phyloP scores from a whole-genome alignment of 2,329 filamentous ascomycete species.

The Cordyceps cateniannulata region DNA sequence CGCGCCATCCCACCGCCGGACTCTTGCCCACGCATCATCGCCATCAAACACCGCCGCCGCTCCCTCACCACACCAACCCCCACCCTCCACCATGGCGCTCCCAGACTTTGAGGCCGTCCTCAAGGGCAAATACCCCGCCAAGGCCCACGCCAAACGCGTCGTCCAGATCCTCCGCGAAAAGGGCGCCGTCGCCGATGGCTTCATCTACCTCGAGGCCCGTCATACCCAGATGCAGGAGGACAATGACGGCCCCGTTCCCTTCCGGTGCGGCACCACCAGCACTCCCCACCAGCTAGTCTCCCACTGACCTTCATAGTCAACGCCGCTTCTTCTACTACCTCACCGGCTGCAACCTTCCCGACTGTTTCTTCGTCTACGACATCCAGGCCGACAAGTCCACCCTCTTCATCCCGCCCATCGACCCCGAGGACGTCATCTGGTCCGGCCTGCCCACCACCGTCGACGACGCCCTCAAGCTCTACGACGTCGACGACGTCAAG shows the following conservation, averaged over 20 bases:
- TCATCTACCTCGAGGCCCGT: conserved; percentile 85
- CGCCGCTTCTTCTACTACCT: conserved; percentile 93
- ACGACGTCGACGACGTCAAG: conserved; percentile 74
- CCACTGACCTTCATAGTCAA: too few relatives aligned
- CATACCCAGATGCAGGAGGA: conserved; percentile 79
- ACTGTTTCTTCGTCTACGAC: conserved; percentile 77
- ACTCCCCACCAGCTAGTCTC: too few relatives aligned
- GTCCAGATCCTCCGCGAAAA: conserved; percentile 67
- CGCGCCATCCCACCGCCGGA: not conserved
- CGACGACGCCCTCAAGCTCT: conserved; percentile 67
- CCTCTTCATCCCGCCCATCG: conserved; percentile 84
- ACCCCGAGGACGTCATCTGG: conserved; percentile 90
- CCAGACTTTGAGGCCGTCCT: conserved; percentile 46
- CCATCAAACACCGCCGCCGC: too few relatives aligned
- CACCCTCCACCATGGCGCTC: conserved; percentile 23
- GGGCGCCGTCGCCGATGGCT: conserved; percentile 55
- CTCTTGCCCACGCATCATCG: not conserved
- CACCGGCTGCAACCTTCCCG: conserved; percentile 73
- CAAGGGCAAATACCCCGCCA: conserved; percentile 69
- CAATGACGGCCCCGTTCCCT: conserved; percentile 75
- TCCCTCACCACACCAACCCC: not conserved
- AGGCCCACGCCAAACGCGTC: conserved; percentile 79
- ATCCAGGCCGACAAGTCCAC: conserved; percentile 66
- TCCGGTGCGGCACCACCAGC: conserved; percentile 53
- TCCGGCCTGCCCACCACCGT: conserved; percentile 75